Evolutionary conservation across 768 basidiomycete genomes (phyloP), one percentile per base, ranked within the genome.

Genomic region (Lactarius sanguifluus): DNA sequence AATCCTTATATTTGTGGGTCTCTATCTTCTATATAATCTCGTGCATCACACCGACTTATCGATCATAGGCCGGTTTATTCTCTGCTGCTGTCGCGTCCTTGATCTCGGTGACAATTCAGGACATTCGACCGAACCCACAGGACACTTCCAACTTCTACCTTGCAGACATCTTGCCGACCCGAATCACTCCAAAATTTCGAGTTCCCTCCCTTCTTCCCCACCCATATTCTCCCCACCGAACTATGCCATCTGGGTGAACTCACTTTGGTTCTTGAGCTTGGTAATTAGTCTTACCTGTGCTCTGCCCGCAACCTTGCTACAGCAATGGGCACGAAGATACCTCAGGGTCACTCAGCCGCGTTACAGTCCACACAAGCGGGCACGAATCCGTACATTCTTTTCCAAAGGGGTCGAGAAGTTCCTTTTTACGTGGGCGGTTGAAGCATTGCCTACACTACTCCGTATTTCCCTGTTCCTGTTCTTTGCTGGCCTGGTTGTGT

Each of bases 371-470:
- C 45, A 20, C n/a, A 47, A n/a, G 45, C 10, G 45, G 8, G 45
- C 10, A 12, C 20, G 3, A 20, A 12, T 47, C 45, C n/a, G n/a
- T 23, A n/a, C 45, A 23, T 58, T 28, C 20, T 20, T 64, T n/a
- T 13, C 15, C 28, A 18, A 38, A 43, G 30, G 18, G 15, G 7
- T 36, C 20, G 38, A 43, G n/a, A 32, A 7, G 7, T 8, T 57
- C 1, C 54, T 28, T 20, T 13, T 66, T 20, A 34, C 56, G 1
- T 20, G 30, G 40, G 20, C 38, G 2, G 25, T 47, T 7, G 62
- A 66, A n/a, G 16, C 3, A 1, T 23, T 69, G 12, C 69, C 69
- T 6, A 10, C 57, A 2, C 25, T 68, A 18, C 45, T 68, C n/a
- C 61, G 50, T 28, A 12, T 47, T 32, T 58, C 58, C 3, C 54